Percentiles rank a stretch among this genome's conserved stretches.
These are phyloP conservation scores for Monilinia fructigena DNA, from an alignment of 2,329 filamentous ascomycete species.

Conservation along the genomic window DNA sequence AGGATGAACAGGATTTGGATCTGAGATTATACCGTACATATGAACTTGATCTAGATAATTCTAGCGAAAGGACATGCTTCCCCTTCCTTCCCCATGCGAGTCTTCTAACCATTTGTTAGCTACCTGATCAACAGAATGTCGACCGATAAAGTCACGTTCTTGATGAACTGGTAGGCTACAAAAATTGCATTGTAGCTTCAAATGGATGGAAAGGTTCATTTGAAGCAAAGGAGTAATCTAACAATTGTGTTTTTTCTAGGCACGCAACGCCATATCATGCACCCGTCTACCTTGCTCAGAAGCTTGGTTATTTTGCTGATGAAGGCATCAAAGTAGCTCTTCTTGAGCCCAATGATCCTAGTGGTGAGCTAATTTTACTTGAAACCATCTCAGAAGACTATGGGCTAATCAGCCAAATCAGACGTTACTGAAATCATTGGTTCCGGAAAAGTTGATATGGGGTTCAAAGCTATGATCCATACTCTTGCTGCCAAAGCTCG, in stretches of 20 bases:
- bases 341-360: slow-evolving; percentile 75
- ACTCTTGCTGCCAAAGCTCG: slow-evolving; percentile 76
- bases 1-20: slow-evolving; percentile 44
- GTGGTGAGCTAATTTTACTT: slow-evolving; percentile 47
- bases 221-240: slow-evolving; percentile 35
- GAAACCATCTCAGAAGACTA: neutral
- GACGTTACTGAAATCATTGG: slow-evolving; percentile 83
- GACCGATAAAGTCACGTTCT: slow-evolving; percentile 81
- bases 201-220: neutral
- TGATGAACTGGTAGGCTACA: slow-evolving; percentile 70
- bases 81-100: slow-evolving; percentile 35
- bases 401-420: slow-evolving; percentile 31
- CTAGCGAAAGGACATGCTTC: slow-evolving; percentile 87
- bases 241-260: slow-evolving; percentile 47
- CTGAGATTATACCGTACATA: slow-evolving; percentile 70
- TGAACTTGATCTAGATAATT: slow-evolving; percentile 86
- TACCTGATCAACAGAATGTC: slow-evolving; percentile 53
- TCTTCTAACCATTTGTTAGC: slow-evolving; percentile 47
- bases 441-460: slow-evolving; percentile 71
- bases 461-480: slow-evolving; percentile 84
- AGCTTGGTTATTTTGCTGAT: slow-evolving; percentile 71
- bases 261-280: slow-evolving; percentile 80
- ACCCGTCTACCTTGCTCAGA: slow-evolving; percentile 73
- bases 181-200: slow-evolving; percentile 7
- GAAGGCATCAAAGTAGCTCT: slow-evolving; percentile 76